phyloP scores from a whole-genome alignment of 257 asterid genomes.

The Cruciata laevipes region DNA sequence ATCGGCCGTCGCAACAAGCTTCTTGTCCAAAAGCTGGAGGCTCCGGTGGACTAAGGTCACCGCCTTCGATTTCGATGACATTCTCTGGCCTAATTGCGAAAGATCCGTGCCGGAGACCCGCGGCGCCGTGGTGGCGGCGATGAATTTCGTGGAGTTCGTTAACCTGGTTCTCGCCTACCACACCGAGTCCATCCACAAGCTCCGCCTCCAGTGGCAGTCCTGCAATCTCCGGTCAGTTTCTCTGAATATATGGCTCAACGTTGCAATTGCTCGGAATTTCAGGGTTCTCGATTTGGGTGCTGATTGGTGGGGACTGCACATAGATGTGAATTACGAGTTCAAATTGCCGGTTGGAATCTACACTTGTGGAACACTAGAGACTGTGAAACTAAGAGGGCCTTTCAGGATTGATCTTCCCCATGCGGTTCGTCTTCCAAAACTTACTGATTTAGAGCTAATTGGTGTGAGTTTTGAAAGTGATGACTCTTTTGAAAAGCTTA shows the following conservation, averaged over 20 bases:
- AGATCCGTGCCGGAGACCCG: background rate
- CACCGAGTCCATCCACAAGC: background rate
- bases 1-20: background rate
- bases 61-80: background rate
- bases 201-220: background rate
- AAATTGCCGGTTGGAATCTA: background rate
- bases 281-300: background rate
- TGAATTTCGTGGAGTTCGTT: background rate
- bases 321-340: background rate
- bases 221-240: background rate
- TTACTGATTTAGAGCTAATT: background rate
- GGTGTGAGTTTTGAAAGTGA: background rate
- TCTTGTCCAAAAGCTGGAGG: conserved; percentile 9
- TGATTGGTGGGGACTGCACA: background rate
- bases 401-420: background rate
- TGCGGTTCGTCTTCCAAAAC: background rate
- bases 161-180: background rate
- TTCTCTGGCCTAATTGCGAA: background rate
- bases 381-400: background rate
- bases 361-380: background rate
- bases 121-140: background rate
- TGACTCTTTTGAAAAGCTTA: background rate
- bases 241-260: background rate
- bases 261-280: background rate
- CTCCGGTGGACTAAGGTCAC: background rate